These are phyloP conservation scores for Canariomyces notabilis DNA, from an alignment of 2,329 filamentous ascomycete genomes.

Conservation along the genomic window DNA sequence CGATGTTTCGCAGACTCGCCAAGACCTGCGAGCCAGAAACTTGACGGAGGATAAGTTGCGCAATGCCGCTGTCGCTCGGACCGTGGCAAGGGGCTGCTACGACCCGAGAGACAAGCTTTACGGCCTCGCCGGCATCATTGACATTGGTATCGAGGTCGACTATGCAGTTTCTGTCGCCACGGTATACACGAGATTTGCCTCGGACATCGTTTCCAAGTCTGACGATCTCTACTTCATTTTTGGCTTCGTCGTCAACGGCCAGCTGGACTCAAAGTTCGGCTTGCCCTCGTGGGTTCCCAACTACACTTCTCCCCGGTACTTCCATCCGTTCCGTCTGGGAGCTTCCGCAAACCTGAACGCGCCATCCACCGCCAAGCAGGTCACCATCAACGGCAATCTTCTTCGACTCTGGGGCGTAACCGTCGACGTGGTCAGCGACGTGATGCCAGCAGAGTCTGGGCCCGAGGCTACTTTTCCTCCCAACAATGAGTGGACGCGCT, in stretches of 20 bases:
- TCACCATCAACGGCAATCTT: not conserved
- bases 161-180: not conserved
- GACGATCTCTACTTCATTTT: not conserved
- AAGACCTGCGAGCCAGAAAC: not conserved
- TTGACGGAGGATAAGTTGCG: no score
- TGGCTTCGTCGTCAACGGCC: not conserved
- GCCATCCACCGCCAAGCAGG: not conserved
- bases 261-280: not conserved
- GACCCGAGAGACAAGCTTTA: slow-evolving; percentile 4
- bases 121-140: not conserved
- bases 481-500: not conserved
- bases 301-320: not conserved
- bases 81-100: not conserved
- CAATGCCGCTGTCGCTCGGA: not conserved
- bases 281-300: not conserved
- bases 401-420: not conserved
- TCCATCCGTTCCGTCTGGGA: not conserved
- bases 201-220: not conserved
- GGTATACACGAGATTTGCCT: not conserved
- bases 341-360: not conserved
- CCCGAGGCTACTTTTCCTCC: not conserved
- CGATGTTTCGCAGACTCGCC: no score
- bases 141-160: slow-evolving; percentile 1
- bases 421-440: not conserved
- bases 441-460: not conserved